These are phyloP conservation scores for Metarhizium anisopliae DNA, from an alignment of 2,329 filamentous ascomycete species.

Conservation along the genomic window DNA sequence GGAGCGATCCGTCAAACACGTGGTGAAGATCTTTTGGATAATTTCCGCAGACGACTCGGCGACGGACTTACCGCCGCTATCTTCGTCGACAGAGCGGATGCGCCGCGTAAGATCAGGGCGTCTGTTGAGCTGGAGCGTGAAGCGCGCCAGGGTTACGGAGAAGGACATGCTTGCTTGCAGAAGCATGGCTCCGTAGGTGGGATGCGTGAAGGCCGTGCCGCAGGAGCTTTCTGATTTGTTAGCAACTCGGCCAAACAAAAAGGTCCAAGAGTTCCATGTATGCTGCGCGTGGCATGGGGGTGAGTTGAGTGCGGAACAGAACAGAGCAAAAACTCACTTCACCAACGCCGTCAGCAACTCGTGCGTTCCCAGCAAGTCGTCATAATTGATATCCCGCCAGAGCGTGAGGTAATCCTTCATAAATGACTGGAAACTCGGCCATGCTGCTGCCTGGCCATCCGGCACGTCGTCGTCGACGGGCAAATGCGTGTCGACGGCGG, in stretches of 20 bases:
- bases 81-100: conserved; percentile 48
- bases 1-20: conserved; percentile 74
- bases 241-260: neutral
- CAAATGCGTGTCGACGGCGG: conserved; percentile 53
- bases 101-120: conserved; percentile 67
- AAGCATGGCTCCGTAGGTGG: conserved; percentile 70
- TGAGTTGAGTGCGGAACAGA: neutral
- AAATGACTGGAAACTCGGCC: conserved; percentile 71
- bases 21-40: conserved; percentile 83
- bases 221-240: conserved; percentile 51
- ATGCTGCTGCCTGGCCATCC: conserved; percentile 56
- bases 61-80: conserved; percentile 65
- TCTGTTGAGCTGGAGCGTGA: conserved; percentile 78
- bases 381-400: conserved; percentile 69
- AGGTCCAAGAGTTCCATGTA: neutral
- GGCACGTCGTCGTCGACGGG: conserved; percentile 55
- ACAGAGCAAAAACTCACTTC: conserved; percentile 47
- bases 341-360: conserved; percentile 64
- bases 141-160: conserved; percentile 67
- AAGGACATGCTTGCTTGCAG: conserved; percentile 77
- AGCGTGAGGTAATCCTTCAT: conserved; percentile 75
- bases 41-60: conserved; percentile 84
- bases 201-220: conserved; percentile 71
- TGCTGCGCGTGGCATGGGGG: no score
- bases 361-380: conserved; percentile 67